phyloP scores from a whole-genome alignment of 2,329 filamentous ascomycete species.

The Metarhizium sp. region DNA sequence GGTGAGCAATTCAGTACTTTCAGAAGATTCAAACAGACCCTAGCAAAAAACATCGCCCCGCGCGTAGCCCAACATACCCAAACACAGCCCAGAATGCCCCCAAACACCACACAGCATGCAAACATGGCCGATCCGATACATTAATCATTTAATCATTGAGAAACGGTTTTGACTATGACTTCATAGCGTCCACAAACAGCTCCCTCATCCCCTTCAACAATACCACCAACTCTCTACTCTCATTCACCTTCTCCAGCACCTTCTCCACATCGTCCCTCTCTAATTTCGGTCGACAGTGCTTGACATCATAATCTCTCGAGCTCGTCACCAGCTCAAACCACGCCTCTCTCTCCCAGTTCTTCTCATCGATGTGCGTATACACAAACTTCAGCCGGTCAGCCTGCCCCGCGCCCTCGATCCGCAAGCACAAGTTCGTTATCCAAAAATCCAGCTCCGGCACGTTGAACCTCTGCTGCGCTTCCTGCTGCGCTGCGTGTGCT shows the following conservation, averaged over 20 bases:
- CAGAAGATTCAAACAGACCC: too few species aligned
- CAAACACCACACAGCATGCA: neutral
- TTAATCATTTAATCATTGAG: neutral
- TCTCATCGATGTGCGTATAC: conserved; percentile 78
- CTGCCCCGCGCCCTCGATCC: conserved; percentile 80
- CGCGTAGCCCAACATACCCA: too few species aligned
- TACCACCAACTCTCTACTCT: conserved; percentile 61
- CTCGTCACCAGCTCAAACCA: conserved; percentile 88
- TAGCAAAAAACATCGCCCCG: too few species aligned
- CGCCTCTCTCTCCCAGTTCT: conserved; percentile 78
- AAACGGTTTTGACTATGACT: conserved; percentile 19
- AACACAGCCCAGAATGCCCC: too few species aligned
- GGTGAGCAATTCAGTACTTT: too few species aligned
- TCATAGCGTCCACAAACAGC: conserved; percentile 62
- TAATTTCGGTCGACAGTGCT: conserved; percentile 71
- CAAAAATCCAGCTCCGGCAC: conserved; percentile 92
- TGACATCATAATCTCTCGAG: conserved; percentile 75
- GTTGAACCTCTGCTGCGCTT: conserved; percentile 80
- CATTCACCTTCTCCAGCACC: conserved; percentile 72
- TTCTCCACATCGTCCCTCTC: conserved; percentile 69
- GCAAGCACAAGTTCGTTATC: conserved; percentile 80
- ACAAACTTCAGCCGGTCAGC: conserved; percentile 84
- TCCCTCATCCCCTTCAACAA: conserved; percentile 77
- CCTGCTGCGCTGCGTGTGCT: conserved; percentile 63
- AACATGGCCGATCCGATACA: neutral